A percentile compares a stretch with the other conserved stretches of the same genome.
Evolutionary conservation across 441 rosid genomes (phyloP).

Genomic region (Populus tomentosa): DNA sequence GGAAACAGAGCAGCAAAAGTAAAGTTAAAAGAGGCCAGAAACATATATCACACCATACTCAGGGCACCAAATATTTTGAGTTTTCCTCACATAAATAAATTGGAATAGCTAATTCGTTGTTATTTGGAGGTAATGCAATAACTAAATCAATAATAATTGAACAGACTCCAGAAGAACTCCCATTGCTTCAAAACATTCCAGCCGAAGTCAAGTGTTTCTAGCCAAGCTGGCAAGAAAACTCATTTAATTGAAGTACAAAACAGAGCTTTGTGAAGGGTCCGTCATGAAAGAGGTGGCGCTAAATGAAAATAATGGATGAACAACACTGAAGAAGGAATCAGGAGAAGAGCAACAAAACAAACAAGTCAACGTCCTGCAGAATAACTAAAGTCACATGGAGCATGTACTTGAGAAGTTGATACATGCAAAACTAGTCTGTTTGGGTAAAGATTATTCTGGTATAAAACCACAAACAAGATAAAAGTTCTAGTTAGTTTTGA

Average conservation of each 20-base stretch:
- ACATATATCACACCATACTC: not conserved
- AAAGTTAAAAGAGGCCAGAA: not conserved
- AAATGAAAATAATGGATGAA: not conserved
- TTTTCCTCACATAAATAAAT: not conserved
- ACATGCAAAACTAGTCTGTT: not conserved
- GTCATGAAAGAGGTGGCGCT: not conserved
- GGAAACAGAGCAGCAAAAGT: not conserved
- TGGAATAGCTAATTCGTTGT: not conserved
- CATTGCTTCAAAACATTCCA: not conserved
- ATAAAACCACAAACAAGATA: too few species aligned
- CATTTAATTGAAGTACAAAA: not conserved
- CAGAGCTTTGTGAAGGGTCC: slow-evolving; percentile 3
- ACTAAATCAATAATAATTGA: not conserved
- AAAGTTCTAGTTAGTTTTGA: too few species aligned
- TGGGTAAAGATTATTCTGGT: too few species aligned
- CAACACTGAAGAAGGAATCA: not conserved
- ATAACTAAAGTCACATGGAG: not conserved
- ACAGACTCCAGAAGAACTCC: not conserved
- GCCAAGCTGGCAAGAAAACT: not conserved
- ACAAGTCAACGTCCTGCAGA: not conserved
- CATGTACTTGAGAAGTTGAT: not conserved
- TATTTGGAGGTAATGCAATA: not conserved
- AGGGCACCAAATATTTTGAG: not conserved
- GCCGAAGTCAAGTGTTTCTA: not conserved
- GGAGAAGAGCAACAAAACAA: slow-evolving; percentile 1